Evolutionary conservation across 345 rosid species (phyloP), one percentile per base, ranked within the genome.

Genomic region (Luvunga scandens): DNA sequence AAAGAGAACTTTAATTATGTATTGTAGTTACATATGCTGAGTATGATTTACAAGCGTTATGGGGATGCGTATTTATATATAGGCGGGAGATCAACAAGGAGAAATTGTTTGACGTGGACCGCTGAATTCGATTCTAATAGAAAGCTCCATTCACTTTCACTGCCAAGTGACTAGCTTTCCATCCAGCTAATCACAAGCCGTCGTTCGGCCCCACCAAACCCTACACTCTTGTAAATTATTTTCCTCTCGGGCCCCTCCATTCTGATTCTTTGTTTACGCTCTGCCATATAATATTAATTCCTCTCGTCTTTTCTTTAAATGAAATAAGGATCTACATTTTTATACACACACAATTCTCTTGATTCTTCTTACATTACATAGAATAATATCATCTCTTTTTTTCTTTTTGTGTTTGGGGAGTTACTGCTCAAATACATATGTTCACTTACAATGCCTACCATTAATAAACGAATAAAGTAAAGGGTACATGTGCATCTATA

Each of bases 161-260:
- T 45, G 78, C 77, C 83, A 87, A 78, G 87, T 45, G 78, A 76
- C 83, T 85, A 71, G 87, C 88, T 87, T 93, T 91, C 93, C 69
- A 59, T 87, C 85, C 97, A 93, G 97, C 98, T 93, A 93, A 88
- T 79, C 70, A 84, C 87, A 68, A 89, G 90, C 94, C 80, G 88
- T 91, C 88, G 55, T 63, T 79, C 73, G 97, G 90, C 73, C 93
- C 91, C 73, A 84, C 89, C 56, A 16, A 72, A 5, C 56, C 72
- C n/a, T 9, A 61, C 7, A 39, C 18, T 59, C 25, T 9, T 71
- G 25, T 9, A 71, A 65, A n/a, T 50, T 28, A 6, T 77, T 77
- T 59, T n/a, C 66, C 48, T 34, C 36, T 4, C 3, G 7, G n/a
- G 45, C 69, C 22, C 69, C 24, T 59, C 62, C 9, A 7, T 59